Evolutionary conservation across 2,329 filamentous ascomycete genomes (phyloP).

Genomic region (Cladophialophora psammophila): DNA sequence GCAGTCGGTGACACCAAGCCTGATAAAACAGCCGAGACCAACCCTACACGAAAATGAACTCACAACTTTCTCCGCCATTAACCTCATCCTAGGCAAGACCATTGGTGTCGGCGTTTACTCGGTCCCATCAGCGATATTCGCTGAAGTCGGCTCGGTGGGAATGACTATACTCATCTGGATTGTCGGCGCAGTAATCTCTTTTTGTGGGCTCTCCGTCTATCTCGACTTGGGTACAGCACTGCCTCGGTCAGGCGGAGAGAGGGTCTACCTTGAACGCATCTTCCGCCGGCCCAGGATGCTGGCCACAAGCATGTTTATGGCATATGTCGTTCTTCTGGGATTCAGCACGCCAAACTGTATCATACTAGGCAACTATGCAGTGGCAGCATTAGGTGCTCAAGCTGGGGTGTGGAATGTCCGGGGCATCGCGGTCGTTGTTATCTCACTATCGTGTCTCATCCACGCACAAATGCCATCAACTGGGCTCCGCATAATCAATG

Average conservation of each 20-base stretch:
- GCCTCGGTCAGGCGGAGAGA: conserved; percentile 59
- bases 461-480: conserved; percentile 55
- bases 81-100: conserved; percentile 49
- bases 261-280: conserved; percentile 62
- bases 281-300: conserved; percentile 60
- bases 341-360: conserved; percentile 63
- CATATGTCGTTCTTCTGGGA: conserved; percentile 59
- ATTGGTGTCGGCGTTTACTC: conserved; percentile 60
- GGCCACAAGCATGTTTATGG: conserved; percentile 61
- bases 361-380: conserved; percentile 59
- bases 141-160: conserved; percentile 62
- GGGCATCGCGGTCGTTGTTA: conserved; percentile 56
- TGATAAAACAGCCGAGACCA: conserved; percentile 23
- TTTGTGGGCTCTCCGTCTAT: conserved; percentile 57
- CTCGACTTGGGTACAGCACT: conserved; percentile 57
- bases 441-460: conserved; percentile 56
- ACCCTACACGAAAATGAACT: conserved; percentile 21
- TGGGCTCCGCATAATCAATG: conserved; percentile 58
- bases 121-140: conserved; percentile 63
- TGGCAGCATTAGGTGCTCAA: conserved; percentile 45
- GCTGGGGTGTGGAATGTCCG: conserved; percentile 59
- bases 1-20: conserved; percentile 26
- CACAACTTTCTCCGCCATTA: conserved; percentile 33
- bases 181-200: conserved; percentile 56
- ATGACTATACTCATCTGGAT: conserved; percentile 63